Base-by-base conservation (phyloP, 1,284 basidiomycete genomes). In the Cutaneotrichosporon cavernicola region DNA sequence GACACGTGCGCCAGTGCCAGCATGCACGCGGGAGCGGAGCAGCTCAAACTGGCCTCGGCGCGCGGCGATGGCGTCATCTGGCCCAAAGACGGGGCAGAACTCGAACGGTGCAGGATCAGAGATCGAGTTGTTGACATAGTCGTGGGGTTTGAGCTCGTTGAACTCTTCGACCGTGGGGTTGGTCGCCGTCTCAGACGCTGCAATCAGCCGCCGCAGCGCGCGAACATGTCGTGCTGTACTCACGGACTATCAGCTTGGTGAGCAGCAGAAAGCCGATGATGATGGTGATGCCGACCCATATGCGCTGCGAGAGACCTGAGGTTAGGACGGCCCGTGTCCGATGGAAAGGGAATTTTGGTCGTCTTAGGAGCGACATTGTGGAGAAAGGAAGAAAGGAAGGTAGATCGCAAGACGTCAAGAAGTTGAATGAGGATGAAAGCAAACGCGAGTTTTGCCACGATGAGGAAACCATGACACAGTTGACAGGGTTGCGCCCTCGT, bases 21-120 rank as follows among this genome's bases (percentile, higher is more conserved):
- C 76, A 79, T 97, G 89, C 64, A 91, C 76, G 62, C 90, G 83
- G 64, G 87, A 92, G 80, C 90, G 89, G 16, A 90, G 83, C 22
- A 97, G 84, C 8, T 85, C 82, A 63, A 88, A 82, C n/a, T 88
- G 83, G 21, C 92, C 91, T 74, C 96, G 91, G 76, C 89, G 89
- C 49, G 83, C 80, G 1, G 87, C 90, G 51, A 97, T 82, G 53
- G 85, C 84, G 78, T 97, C 94, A 2, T 87, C 86, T 18, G 89
- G 88, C 2, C 91, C 91, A 76, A 90, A 91, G 2, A 87, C 85
- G 0, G 94, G 93, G 76, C 94, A 97, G 79, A 97, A 97, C 0
- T 85, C 83, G 79, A 97, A 97, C 0, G 94, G 93, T 65, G 87
- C 88, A 8, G 85, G 83, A 57, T 88, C 85, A 14, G 73, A 82